These are phyloP conservation scores for Mariannaea sp. DNA, from an alignment of 2,329 filamentous ascomycete genomes.

Conservation along the genomic window DNA sequence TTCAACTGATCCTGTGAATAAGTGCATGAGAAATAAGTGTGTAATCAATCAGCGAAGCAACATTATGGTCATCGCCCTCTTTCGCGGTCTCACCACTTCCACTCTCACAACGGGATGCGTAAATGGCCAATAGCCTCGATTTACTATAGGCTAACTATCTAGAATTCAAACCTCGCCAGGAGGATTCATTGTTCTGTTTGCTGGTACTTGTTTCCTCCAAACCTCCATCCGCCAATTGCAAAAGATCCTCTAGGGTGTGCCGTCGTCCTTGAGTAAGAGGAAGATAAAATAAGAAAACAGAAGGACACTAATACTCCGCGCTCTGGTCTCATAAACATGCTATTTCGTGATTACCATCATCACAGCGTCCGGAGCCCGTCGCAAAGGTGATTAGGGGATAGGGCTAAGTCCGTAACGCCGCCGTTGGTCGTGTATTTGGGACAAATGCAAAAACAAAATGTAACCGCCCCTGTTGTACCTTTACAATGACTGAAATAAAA, in stretches of 20 bases:
- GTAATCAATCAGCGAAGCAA: too few species aligned
- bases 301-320: conserved; percentile 22
- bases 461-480: conserved; percentile 39
- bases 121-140: too few species aligned
- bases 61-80: too few species aligned
- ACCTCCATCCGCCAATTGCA: not conserved
- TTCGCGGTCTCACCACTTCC: not conserved
- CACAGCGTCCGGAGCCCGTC: conserved; percentile 8
- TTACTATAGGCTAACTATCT: too few species aligned
- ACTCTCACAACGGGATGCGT: too few species aligned
- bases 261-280: not conserved
- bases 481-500: conserved; percentile 30
- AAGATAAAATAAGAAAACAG: not conserved
- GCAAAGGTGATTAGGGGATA: conserved; percentile 11
- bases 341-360: conserved; percentile 27
- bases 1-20: too few species aligned
- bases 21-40: too few species aligned
- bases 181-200: too few species aligned
- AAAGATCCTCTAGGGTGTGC: not conserved
- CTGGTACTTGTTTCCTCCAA: not conserved
- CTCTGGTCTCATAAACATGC: conserved; percentile 21
- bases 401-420: conserved; percentile 32
- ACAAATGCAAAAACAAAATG: conserved; percentile 25
- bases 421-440: conserved; percentile 36
- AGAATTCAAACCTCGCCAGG: too few species aligned